phyloP scores from a whole-genome alignment of 805 yeast genomes.

The Alloascoidea hylecoeti region DNA sequence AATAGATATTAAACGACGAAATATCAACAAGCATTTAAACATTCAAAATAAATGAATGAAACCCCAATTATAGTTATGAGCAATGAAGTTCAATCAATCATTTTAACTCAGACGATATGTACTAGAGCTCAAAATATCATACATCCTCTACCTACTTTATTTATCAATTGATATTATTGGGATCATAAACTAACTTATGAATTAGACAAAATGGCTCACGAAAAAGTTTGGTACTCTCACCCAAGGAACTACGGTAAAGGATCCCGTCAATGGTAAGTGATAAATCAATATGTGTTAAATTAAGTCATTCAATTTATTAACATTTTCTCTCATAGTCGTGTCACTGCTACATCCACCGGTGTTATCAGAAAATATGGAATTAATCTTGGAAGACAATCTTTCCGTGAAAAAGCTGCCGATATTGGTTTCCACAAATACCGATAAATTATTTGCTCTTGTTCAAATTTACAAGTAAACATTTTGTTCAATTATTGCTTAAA shows the following conservation, averaged over 20 bases:
- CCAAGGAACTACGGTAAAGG: conserved; percentile 99
- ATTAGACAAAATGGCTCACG: conserved; percentile 99
- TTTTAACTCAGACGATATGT: too few species aligned
- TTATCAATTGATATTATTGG: too few species aligned
- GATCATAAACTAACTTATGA: too few species aligned
- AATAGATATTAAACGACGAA: too few species aligned
- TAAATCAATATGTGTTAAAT: neutral
- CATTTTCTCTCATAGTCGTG: conserved; percentile 35
- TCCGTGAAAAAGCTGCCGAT: conserved; percentile 99
- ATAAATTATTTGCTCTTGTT: conserved; percentile 35
- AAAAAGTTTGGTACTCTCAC: conserved; percentile 99
- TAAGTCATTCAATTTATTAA: conserved; percentile 3
- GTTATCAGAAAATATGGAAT: conserved; percentile 99
- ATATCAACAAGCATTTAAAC: too few species aligned
- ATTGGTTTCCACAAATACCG: conserved; percentile 99
- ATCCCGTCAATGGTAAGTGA: conserved; percentile 78
- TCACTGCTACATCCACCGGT: conserved; percentile 97
- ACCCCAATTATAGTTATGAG: too few species aligned
- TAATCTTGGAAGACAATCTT: conserved; percentile 99
- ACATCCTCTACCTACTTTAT: too few species aligned
- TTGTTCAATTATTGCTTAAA: too few species aligned
- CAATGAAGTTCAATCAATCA: too few species aligned
- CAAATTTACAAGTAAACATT: neutral
- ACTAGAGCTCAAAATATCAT: too few species aligned
- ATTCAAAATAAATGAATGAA: too few species aligned